These are phyloP conservation scores for Aspergillus hortae DNA, from an alignment of 2,329 filamentous ascomycete species.

Conservation along the genomic window DNA sequence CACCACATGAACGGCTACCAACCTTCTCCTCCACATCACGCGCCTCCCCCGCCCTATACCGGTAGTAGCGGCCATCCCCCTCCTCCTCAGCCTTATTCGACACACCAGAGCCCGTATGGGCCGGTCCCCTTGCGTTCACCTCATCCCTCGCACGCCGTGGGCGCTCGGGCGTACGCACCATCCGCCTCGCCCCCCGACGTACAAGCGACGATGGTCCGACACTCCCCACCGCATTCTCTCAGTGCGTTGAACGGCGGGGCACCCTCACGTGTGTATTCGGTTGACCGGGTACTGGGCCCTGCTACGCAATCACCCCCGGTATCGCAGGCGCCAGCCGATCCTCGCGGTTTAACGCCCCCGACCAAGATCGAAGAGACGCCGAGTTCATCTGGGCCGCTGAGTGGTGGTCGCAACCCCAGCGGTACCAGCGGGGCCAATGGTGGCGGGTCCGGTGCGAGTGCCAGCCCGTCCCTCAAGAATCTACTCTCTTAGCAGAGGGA, in stretches of 20 bases:
- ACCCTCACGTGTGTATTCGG: slow-evolving; percentile 34
- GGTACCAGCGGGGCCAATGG: slow-evolving; percentile 25
- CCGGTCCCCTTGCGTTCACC: slow-evolving; percentile 33
- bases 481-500: slow-evolving; percentile 57
- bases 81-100: slow-evolving; percentile 31
- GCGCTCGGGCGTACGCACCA: slow-evolving; percentile 32
- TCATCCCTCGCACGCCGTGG: slow-evolving; percentile 29
- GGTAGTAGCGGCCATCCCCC: slow-evolving; percentile 31
- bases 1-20: slow-evolving; percentile 52
- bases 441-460: slow-evolving; percentile 60
- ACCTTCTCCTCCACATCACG: slow-evolving; percentile 27
- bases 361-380: slow-evolving; percentile 28
- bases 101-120: slow-evolving; percentile 38
- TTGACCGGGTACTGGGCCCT: slow-evolving; percentile 34
- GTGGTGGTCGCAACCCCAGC: slow-evolving; percentile 23
- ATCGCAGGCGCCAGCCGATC: slow-evolving; percentile 31
- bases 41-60: slow-evolving; percentile 29
- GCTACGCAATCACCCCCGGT: slow-evolving; percentile 35
- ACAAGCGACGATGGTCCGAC: slow-evolving; percentile 34
- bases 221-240: slow-evolving; percentile 36
- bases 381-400: slow-evolving; percentile 20
- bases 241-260: slow-evolving; percentile 34
- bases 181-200: slow-evolving; percentile 37
- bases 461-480: slow-evolving; percentile 72
- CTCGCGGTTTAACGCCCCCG: slow-evolving; percentile 32